These are phyloP conservation scores for Marasmius tenuissimus DNA, from an alignment of 1,284 basidiomycete species.

Conservation along the genomic window DNA sequence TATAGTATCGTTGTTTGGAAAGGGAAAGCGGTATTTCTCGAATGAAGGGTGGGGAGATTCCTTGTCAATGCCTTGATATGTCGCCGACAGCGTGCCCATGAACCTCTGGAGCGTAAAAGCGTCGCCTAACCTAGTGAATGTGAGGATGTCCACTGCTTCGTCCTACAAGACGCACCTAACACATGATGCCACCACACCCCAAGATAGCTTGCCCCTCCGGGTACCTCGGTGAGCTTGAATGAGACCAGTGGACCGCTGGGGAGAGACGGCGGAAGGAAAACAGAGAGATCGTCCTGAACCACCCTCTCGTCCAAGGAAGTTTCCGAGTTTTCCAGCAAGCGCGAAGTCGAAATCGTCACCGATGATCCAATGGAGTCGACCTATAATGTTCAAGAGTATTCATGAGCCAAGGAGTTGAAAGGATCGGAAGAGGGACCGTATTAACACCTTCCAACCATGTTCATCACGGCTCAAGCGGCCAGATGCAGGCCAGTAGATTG, in stretches of 20 bases:
- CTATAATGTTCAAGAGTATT: slow-evolving; percentile 12
- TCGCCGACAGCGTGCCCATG: slow-evolving; percentile 26
- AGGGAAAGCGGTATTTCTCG: slow-evolving; percentile 19
- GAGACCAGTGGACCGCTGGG: slow-evolving; percentile 22
- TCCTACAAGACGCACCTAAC: slow-evolving; percentile 17
- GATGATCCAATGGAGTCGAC: slow-evolving; percentile 15
- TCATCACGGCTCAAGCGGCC: slow-evolving; percentile 20
- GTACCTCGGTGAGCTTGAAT: slow-evolving; percentile 25
- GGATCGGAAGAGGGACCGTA: neutral
- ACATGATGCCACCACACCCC: slow-evolving; percentile 35
- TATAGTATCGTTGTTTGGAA: slow-evolving; percentile 1
- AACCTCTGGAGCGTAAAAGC: slow-evolving; percentile 25
- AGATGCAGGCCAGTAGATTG: slow-evolving; percentile 26
- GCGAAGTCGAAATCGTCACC: slow-evolving; percentile 16
- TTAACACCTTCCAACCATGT: slow-evolving; percentile 25
- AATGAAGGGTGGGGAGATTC: slow-evolving; percentile 17
- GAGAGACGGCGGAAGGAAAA: slow-evolving; percentile 10
- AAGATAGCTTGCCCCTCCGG: slow-evolving; percentile 23
- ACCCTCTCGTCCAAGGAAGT: neutral
- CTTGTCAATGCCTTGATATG: slow-evolving; percentile 20
- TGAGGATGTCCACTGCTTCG: neutral
- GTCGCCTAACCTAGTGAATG: slow-evolving; percentile 24
- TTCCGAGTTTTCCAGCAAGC: neutral
- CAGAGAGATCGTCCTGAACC: slow-evolving; percentile 21
- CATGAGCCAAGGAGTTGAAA: neutral